phyloP scores from a whole-genome alignment of 345 rosid species.

The Eucalyptus tenuipes region DNA sequence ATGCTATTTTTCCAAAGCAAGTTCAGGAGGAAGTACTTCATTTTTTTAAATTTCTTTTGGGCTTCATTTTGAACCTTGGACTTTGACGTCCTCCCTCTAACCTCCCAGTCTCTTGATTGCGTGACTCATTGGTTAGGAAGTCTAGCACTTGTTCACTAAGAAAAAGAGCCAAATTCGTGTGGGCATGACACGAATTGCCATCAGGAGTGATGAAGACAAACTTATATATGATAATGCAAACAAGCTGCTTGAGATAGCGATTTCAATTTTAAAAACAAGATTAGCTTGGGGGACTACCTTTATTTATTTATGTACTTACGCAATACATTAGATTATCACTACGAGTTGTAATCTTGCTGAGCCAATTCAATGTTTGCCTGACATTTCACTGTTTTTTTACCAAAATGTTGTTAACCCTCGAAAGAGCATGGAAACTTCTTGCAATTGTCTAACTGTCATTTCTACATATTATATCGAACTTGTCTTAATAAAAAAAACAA shows the following conservation, averaged over 20 bases:
- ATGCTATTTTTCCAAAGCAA: no score
- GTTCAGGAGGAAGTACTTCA: no score
- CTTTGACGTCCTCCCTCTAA: no score
- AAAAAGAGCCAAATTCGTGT: no score
- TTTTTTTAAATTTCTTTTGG: no score
- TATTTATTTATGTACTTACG: background rate
- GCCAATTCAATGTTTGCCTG: background rate
- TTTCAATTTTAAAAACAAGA: background rate
- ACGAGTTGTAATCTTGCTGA: background rate
- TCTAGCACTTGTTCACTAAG: no score
- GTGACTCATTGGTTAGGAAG: no score
- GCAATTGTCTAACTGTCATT: background rate
- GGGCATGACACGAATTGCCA: background rate
- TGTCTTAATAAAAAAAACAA: background rate
- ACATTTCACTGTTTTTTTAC: background rate
- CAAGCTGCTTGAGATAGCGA: background rate
- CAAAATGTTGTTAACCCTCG: background rate
- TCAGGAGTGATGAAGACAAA: background rate
- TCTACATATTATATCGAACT: fast-evolving
- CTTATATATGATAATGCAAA: background rate
- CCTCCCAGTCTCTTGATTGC: no score
- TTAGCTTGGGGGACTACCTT: background rate
- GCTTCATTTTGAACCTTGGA: no score
- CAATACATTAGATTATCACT: background rate
- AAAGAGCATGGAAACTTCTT: background rate